phyloP scores from a whole-genome alignment of 257 asterid genomes.

The Petunia axillaris region DNA sequence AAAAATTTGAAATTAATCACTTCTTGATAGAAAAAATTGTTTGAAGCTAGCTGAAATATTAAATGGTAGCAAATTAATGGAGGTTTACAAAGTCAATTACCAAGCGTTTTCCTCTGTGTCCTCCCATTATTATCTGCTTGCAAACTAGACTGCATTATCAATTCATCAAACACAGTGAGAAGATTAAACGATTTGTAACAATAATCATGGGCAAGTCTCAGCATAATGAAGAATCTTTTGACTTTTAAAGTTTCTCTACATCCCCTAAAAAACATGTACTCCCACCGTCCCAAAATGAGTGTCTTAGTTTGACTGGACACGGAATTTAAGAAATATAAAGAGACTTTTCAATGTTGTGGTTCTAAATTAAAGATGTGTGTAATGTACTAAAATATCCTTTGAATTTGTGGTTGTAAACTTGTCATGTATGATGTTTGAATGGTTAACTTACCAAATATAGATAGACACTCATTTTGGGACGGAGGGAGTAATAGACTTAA shows the following conservation, averaged over 20 bases:
- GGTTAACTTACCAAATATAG: too few species aligned
- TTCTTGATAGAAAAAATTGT: neutral
- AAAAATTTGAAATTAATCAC: neutral
- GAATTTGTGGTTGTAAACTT: too few species aligned
- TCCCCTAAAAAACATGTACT: neutral
- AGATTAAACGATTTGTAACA: neutral
- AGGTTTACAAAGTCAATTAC: slow-evolving; percentile 32
- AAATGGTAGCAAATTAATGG: neutral
- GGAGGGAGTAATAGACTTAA: too few species aligned
- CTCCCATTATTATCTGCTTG: slow-evolving; percentile 83
- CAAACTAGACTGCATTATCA: slow-evolving; percentile 60
- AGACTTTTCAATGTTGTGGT: too few species aligned
- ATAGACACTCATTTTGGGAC: too few species aligned
- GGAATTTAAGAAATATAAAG: too few species aligned
- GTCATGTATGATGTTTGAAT: too few species aligned
- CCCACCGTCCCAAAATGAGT: too few species aligned
- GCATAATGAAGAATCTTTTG: neutral
- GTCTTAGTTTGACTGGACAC: too few species aligned
- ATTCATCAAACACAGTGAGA: neutral
- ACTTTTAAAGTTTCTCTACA: neutral
- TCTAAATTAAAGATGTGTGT: too few species aligned
- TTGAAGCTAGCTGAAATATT: neutral
- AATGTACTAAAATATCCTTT: too few species aligned
- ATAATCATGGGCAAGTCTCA: neutral
- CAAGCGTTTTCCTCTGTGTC: slow-evolving; percentile 76